Conservation (phyloP, 2,329 filamentous ascomycete species). For the Stagonosporopsis vannaccii region DNA sequence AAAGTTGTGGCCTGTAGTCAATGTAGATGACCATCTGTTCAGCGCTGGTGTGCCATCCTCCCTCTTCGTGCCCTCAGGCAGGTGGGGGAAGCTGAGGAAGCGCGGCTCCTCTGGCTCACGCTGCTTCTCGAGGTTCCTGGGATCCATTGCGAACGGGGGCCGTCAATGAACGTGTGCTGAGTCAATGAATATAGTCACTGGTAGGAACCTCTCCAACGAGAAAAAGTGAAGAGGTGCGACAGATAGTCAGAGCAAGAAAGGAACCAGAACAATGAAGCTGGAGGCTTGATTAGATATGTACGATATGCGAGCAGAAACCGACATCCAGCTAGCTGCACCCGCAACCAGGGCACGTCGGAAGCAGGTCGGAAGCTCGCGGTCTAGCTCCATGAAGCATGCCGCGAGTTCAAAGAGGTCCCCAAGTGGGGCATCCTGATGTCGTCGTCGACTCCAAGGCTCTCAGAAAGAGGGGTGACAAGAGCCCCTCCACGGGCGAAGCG, state of each 20-base stretch:
- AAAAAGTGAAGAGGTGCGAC: background rate
- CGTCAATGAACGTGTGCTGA: background rate
- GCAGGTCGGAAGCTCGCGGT: slow-evolving; percentile 14
- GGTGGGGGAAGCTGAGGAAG: slow-evolving; percentile 65
- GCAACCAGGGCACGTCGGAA: slow-evolving; percentile 24
- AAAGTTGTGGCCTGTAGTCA: slow-evolving; percentile 88
- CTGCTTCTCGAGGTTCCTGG: slow-evolving; percentile 46
- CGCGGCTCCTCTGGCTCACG: slow-evolving; percentile 49
- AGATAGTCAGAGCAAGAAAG: background rate
- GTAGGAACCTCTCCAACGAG: background rate
- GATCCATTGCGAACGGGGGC: slow-evolving; percentile 44
- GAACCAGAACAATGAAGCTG: slow-evolving; percentile 12
- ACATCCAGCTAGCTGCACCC: slow-evolving; percentile 29
- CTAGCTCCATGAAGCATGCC: slow-evolving; percentile 28
- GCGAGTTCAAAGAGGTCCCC: slow-evolving; percentile 22
- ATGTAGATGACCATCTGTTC: slow-evolving; percentile 83
- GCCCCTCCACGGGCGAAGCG: slow-evolving; percentile 21
- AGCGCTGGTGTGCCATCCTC: slow-evolving; percentile 68
- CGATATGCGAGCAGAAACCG: slow-evolving; percentile 28
- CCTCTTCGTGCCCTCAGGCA: slow-evolving; percentile 59
- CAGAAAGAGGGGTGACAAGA: slow-evolving; percentile 32
- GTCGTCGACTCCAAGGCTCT: slow-evolving; percentile 22
- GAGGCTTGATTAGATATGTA: slow-evolving; percentile 31
- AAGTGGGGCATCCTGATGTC: slow-evolving; percentile 29
- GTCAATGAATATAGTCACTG: background rate